These are phyloP conservation scores for Oidiodendron maius DNA, from an alignment of 495 filamentous ascomycete genomes.

Conservation along the genomic window DNA sequence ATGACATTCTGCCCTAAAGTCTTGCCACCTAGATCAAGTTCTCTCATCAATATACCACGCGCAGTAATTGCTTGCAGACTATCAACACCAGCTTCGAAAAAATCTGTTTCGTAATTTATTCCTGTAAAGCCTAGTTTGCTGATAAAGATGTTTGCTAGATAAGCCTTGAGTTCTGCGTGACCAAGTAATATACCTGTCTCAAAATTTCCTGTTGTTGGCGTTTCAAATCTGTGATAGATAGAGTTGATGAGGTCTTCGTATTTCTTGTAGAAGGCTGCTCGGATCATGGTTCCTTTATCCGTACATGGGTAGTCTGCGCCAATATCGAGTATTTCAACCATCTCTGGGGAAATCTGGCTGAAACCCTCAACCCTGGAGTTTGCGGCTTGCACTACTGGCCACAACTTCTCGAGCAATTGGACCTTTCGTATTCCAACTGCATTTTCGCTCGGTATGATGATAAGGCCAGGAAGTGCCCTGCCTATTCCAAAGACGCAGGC, in stretches of 20 bases:
- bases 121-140: constrained; percentile 19
- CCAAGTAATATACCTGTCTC: constrained; percentile 26
- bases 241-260: constrained; percentile 41
- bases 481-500: constrained; percentile 53
- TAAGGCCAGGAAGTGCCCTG: constrained; percentile 42
- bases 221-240: constrained; percentile 32
- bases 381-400: constrained; percentile 42
- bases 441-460: constrained; percentile 41
- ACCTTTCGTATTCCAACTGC: constrained; percentile 26
- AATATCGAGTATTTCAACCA: constrained; percentile 36
- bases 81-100: constrained; percentile 42
- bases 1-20: constrained; percentile 39
- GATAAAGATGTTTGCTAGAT: constrained; percentile 29
- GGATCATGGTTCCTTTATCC: constrained; percentile 52
- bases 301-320: constrained; percentile 39
- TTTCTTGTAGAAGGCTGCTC: constrained; percentile 39
- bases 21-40: constrained; percentile 30
- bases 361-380: constrained; percentile 47
- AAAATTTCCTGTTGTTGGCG: constrained; percentile 14
- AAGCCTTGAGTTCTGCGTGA: constrained; percentile 25
- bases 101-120: constrained; percentile 26
- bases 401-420: constrained; percentile 37
- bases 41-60: constrained; percentile 35
- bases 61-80: constrained; percentile 42
- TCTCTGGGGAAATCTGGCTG: constrained; percentile 44